Base-by-base conservation (phyloP, 176 grass and related monocot species). In the Saccharum spontaneum region DNA sequence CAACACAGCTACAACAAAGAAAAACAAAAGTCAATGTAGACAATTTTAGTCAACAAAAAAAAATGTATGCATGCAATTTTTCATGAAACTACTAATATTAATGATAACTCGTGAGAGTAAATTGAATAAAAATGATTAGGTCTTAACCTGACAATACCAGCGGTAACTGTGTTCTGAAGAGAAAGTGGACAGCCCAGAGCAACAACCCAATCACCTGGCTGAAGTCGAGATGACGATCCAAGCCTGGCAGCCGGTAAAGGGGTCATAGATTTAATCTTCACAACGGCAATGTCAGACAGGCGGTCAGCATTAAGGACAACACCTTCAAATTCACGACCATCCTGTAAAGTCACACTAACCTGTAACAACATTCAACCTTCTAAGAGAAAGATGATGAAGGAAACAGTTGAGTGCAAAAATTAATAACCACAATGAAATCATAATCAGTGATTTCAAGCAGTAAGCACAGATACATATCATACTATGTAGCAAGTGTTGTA, bases 111-210 rank as follows among this genome's bases (percentile, higher is more conserved):
- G 55, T 69, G 55, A 80, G 26, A 83, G 16, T 60, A 64, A 82
- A 85, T 38, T 12, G 69, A 33, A 49, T 49, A 65, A 71, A 75
- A 88, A 66, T 73, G 10, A 41, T 62, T 74, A 31, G 37, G 15
- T 57, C 50, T 41, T 88, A 79, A 98, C 96, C 93, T 98, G 69
- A 95, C 84, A 86, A 98, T 98, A 77, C 96, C 96, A 94, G 93
- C 87, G 69, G 93, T 95, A 83, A 98, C 80, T 64, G 96, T 98
- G 80, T 98, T 98, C 79, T 94, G 89, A 83, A 98, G 89, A 84
- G 85, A 89, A 67, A 89, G 85, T 78, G 93, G 93, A 66, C 87
- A 92, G 16, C 96, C 96, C 23, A 98, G 70, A 77, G 96, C 77
- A 69, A 95, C 76, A 87, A 98, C 93, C 88, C 87, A 92, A 66